phyloP scores from a whole-genome alignment of 2,329 filamentous ascomycete genomes.

The Sclerotiophoma versabilis region DNA sequence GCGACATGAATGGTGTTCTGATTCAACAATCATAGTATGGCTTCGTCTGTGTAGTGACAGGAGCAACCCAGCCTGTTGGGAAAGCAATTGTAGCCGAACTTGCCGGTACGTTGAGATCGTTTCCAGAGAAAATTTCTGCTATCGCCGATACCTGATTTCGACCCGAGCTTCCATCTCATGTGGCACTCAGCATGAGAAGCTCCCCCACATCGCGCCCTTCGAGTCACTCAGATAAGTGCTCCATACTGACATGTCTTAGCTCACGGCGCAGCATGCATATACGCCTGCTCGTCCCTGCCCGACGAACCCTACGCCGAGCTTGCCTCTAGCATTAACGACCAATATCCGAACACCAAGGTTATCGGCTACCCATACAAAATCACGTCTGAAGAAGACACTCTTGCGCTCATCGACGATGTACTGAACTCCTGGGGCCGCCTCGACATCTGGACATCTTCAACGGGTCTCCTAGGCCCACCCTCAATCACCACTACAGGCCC shows the following conservation, averaged over 20 bases:
- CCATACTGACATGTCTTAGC: constrained; percentile 48
- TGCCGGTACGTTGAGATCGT: constrained; percentile 54
- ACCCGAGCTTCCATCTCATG: not conserved
- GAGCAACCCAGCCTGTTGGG: constrained; percentile 67
- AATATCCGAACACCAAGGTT: constrained; percentile 63
- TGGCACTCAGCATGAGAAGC: not conserved
- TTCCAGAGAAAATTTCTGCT: too few relatives aligned
- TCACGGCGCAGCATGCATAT: constrained; percentile 70
- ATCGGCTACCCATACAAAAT: constrained; percentile 68
- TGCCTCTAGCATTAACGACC: constrained; percentile 51
- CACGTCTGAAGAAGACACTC: constrained; percentile 66
- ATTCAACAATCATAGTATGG: constrained; percentile 57
- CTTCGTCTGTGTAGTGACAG: constrained; percentile 70
- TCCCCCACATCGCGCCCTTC: not conserved
- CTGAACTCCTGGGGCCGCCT: constrained; percentile 63
- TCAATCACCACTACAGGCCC: constrained; percentile 63
- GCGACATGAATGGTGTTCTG: not conserved
- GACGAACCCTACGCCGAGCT: constrained; percentile 53
- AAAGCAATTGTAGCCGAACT: constrained; percentile 66
- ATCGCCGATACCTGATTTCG: too few relatives aligned
- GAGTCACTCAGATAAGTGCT: not conserved
- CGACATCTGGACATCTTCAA: constrained; percentile 67
- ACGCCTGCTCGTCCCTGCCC: constrained; percentile 61
- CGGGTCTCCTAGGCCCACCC: constrained; percentile 64
- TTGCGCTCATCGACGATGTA: constrained; percentile 68